Evolutionary conservation across 495 filamentous ascomycete genomes (phyloP).

Genomic region (Aspergillus avenaceus): DNA sequence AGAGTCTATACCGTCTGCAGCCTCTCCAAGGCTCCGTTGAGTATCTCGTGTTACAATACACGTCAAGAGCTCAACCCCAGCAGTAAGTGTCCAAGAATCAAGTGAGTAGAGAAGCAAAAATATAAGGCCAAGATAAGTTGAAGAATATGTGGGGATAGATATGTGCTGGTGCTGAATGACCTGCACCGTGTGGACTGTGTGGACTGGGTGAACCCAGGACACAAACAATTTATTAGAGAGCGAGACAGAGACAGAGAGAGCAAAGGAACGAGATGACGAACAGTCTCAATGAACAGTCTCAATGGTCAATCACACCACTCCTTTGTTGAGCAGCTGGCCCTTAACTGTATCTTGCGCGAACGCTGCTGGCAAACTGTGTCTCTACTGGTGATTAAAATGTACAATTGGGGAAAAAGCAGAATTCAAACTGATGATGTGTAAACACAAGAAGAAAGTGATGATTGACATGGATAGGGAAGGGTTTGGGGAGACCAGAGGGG

Average conservation of each 20-base stretch:
- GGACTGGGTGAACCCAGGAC: not conserved
- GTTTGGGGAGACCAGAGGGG: not conserved
- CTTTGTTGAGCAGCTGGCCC: too few relatives aligned
- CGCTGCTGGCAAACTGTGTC: not conserved
- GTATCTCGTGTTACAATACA: not conserved
- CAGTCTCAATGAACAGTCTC: too few relatives aligned
- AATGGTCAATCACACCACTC: too few relatives aligned
- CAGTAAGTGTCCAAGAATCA: not conserved
- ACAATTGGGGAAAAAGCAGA: not conserved
- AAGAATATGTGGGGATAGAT: not conserved
- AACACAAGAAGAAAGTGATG: too few relatives aligned
- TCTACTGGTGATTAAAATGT: not conserved
- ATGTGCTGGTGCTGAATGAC: not conserved
- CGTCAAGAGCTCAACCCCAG: not conserved
- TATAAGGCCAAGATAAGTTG: not conserved
- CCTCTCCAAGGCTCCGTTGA: not conserved
- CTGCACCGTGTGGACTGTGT: too few relatives aligned
- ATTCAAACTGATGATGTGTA: not conserved
- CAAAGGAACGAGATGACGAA: too few relatives aligned
- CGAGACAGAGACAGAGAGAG: too few relatives aligned
- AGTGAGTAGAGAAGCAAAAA: conserved; percentile 3
- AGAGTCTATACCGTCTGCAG: not conserved
- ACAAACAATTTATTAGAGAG: too few relatives aligned
- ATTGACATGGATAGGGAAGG: not conserved
- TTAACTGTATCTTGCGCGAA: too few relatives aligned